Evolutionary conservation across 148 eudicot species (phyloP).

Genomic region (Oxyria digyna): DNA sequence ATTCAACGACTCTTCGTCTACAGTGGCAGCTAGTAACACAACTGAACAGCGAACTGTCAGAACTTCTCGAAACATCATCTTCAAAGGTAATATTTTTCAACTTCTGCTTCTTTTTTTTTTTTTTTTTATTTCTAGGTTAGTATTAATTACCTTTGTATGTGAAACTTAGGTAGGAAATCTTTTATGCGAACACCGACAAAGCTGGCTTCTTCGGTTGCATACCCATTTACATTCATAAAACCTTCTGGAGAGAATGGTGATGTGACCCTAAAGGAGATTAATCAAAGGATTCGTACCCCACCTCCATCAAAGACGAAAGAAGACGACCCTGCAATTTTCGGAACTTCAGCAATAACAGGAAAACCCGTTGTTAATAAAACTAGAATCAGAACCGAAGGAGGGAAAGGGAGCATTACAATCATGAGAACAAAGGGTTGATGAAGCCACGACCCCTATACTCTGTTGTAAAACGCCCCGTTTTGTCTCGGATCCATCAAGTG

Average conservation of each 20-base stretch:
- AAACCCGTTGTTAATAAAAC: conserved; percentile 94
- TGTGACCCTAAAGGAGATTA: conserved; percentile 84
- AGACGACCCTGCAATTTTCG: conserved; percentile 33
- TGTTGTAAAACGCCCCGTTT: background rate
- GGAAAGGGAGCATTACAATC: conserved; percentile 92
- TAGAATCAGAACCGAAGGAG: conserved; percentile 89
- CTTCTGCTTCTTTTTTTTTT: background rate
- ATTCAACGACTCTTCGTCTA: conserved; percentile 24
- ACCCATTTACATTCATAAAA: conserved; percentile 77
- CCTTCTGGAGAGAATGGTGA: conserved; percentile 73
- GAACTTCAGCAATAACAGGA: conserved; percentile 84
- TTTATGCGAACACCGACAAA: conserved; percentile 57
- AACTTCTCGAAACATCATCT: conserved; percentile 42
- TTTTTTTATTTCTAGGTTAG: background rate
- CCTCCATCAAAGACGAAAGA: conserved; percentile 43
- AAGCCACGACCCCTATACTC: background rate
- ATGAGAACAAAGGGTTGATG: conserved; percentile 91
- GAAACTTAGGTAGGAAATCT: conserved; percentile 29
- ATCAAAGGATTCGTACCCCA: conserved; percentile 67
- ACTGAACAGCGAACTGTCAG: conserved; percentile 27
- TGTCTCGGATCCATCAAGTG: background rate
- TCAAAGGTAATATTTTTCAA: conserved; percentile 42
- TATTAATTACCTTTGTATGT: background rate
- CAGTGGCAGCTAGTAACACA: conserved; percentile 17
- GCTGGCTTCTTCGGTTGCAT: conserved; percentile 55